phyloP scores from a whole-genome alignment of 192 early-diverging fungal species.

The Entomortierella beljakovae region DNA sequence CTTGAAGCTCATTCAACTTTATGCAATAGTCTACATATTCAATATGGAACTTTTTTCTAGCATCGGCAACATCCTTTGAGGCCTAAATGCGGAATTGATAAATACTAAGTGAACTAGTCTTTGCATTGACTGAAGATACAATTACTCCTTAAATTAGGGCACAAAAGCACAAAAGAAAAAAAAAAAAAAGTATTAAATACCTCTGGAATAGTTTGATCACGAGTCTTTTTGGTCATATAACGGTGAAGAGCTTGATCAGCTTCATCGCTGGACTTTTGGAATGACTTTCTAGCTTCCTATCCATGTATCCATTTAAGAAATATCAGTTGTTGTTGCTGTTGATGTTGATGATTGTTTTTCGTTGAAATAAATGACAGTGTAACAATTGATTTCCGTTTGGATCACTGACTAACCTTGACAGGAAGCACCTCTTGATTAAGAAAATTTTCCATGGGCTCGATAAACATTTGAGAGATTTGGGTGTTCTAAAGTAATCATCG shows the following conservation, averaged over 20 bases:
- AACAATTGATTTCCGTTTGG: not conserved
- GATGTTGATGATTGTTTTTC: too few species aligned
- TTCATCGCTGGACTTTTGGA: slow-evolving; percentile 72
- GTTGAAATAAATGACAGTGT: too few species aligned
- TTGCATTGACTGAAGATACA: not conserved
- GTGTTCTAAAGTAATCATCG: slow-evolving; percentile 56
- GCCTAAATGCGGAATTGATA: slow-evolving; percentile 40
- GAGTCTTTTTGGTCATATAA: slow-evolving; percentile 71
- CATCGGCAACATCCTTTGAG: slow-evolving; percentile 67
- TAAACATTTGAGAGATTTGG: slow-evolving; percentile 76
- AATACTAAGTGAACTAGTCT: not conserved
- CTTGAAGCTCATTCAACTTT: slow-evolving; percentile 78
- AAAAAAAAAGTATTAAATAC: slow-evolving; percentile 45
- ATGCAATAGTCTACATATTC: slow-evolving; percentile 73
- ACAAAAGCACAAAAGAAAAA: too few species aligned
- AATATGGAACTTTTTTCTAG: slow-evolving; percentile 71
- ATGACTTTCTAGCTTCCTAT: slow-evolving; percentile 69
- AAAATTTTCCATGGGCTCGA: slow-evolving; percentile 75
- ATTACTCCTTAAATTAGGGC: slow-evolving; percentile 42
- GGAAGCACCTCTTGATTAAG: slow-evolving; percentile 64
- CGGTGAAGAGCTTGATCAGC: slow-evolving; percentile 66
- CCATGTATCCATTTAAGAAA: not conserved
- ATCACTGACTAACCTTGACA: slow-evolving; percentile 57
- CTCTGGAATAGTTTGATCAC: slow-evolving; percentile 69
- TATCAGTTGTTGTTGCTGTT: too few species aligned